Conservation (phyloP, 345 rosid genomes). For the Citropsis articulata region DNA sequence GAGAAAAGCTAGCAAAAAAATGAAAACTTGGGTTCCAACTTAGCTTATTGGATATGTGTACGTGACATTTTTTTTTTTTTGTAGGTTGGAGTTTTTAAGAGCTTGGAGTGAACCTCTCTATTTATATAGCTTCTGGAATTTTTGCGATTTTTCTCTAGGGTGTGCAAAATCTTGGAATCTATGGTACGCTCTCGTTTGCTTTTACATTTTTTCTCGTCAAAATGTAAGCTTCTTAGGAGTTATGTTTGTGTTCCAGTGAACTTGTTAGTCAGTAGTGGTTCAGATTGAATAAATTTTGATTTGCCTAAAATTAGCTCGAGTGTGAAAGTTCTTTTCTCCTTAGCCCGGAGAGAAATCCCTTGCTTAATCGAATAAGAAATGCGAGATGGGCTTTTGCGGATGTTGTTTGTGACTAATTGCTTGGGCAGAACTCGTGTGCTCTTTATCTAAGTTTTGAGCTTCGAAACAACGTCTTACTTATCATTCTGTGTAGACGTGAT, state of each 20-base stretch:
- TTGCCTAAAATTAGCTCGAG: not conserved
- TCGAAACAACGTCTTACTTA: not conserved
- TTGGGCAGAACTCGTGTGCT: constrained; percentile 81
- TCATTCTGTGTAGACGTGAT: not conserved
- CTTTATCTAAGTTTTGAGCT: constrained; percentile 39
- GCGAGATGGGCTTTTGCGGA: constrained; percentile 81
- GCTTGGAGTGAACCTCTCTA: not conserved
- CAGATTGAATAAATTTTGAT: not conserved
- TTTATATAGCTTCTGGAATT: not conserved
- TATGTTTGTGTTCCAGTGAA: not conserved
- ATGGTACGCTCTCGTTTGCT: not conserved
- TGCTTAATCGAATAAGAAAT: constrained; percentile 82
- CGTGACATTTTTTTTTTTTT: not conserved
- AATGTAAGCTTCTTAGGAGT: not conserved
- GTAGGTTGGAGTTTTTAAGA: not conserved
- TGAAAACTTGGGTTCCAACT: not conserved
- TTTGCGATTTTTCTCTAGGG: not conserved
- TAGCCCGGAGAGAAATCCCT: constrained; percentile 87
- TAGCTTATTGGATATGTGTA: not conserved
- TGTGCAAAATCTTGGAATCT: not conserved
- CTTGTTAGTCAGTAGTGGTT: not conserved
- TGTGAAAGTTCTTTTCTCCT: constrained; percentile 6
- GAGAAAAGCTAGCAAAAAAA: not conserved
- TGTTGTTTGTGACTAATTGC: constrained; percentile 71
- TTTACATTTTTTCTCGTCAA: not conserved